Percentiles rank a stretch among this genome's conserved stretches.
These are phyloP conservation scores for Erodium trifolium DNA, from an alignment of 441 rosid genomes.

Conservation along the genomic window DNA sequence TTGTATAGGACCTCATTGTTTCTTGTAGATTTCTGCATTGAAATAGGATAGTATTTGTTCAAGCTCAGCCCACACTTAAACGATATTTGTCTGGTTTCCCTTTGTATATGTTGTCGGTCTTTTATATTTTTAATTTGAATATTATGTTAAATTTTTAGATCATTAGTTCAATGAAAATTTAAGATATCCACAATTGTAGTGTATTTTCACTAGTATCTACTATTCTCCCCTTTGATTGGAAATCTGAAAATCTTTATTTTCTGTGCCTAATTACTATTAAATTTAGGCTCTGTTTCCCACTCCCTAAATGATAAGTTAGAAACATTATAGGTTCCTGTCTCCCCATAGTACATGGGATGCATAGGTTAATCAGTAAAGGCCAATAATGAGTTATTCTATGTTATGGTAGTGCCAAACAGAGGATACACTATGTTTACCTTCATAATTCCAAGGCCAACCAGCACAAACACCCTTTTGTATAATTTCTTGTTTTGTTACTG, in stretches of 20 bases:
- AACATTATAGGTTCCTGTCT: not conserved
- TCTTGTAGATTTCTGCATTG: not conserved
- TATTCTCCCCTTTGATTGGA: not conserved
- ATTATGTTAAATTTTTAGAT: not conserved
- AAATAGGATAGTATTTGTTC: not conserved
- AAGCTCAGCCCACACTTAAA: not conserved
- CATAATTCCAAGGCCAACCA: not conserved
- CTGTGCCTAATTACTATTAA: not conserved
- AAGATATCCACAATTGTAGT: not conserved
- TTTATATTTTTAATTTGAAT: not conserved
- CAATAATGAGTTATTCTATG: not conserved
- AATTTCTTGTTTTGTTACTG: not conserved
- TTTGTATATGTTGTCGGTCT: not conserved
- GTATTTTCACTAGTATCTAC: not conserved
- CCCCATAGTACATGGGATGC: not conserved
- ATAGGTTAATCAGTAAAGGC: not conserved
- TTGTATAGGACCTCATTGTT: not conserved
- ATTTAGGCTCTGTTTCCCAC: not conserved
- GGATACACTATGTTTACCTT: not conserved
- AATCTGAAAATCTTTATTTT: not conserved
- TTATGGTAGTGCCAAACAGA: not conserved
- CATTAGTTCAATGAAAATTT: not conserved
- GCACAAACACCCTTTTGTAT: not conserved
- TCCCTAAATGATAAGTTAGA: not conserved
- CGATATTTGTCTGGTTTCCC: not conserved